Evolutionary conservation across 2,329 filamentous ascomycete genomes (phyloP).

Genomic region (Acrodontium crateriforme): DNA sequence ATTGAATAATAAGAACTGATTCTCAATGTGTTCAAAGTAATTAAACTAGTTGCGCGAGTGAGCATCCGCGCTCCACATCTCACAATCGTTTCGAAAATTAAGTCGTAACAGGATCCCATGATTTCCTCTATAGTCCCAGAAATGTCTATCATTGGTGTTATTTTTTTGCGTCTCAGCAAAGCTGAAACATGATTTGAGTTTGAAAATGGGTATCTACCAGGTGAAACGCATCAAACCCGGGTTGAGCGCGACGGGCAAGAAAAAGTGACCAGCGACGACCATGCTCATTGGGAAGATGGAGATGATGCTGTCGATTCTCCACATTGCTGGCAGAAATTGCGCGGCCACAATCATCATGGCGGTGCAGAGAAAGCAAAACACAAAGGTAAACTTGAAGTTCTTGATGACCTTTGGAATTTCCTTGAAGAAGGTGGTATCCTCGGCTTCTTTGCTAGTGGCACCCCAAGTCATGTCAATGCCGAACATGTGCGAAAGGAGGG

Average conservation of each 20-base stretch:
- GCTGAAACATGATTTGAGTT: too few species aligned
- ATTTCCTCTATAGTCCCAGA: too few species aligned
- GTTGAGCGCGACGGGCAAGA: conserved; percentile 46
- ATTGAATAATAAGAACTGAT: too few species aligned
- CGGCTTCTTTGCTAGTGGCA: conserved; percentile 45
- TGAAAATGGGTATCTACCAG: conserved; percentile 37
- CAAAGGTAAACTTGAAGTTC: conserved; percentile 42
- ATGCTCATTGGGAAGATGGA: conserved; percentile 45
- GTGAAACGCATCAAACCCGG: conserved; percentile 51
- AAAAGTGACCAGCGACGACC: conserved; percentile 41
- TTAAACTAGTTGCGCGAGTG: too few species aligned
- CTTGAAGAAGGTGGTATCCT: conserved; percentile 42
- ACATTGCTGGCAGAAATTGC: conserved; percentile 35
- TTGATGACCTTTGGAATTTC: conserved; percentile 42
- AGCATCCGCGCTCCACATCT: too few species aligned
- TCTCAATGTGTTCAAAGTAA: too few species aligned
- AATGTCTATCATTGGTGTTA: too few species aligned
- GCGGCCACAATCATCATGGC: conserved; percentile 37
- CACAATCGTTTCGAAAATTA: too few species aligned
- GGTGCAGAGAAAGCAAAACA: conserved; percentile 34
- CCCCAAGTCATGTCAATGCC: conserved; percentile 34
- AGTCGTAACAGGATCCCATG: too few species aligned
- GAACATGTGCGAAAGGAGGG: conserved; percentile 27
- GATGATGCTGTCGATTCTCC: conserved; percentile 44
- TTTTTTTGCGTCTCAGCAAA: too few species aligned